These are phyloP conservation scores for Lolium perenne DNA, from an alignment of 176 grass and related monocot species.

Conservation along the genomic window DNA sequence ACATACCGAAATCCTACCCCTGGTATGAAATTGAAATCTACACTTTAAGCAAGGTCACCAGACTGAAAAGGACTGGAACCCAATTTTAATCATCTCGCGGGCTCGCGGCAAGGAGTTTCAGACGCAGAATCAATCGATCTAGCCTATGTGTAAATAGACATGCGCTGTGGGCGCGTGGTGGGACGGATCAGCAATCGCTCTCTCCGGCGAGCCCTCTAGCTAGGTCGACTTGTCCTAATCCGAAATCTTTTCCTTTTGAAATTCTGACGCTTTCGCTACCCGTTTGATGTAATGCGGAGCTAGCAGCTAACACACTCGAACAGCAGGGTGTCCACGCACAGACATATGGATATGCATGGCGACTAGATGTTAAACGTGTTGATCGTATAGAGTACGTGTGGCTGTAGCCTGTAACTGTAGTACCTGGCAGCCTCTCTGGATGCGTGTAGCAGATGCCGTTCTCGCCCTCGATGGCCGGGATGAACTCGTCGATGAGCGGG, in stretches of 20 bases:
- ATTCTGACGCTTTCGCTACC: not conserved
- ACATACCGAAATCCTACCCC: not conserved
- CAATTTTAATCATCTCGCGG: not conserved
- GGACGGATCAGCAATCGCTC: conserved; percentile 33
- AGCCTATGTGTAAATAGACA: not conserved
- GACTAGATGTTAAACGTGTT: conserved; percentile 9
- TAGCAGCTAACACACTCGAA: conserved; percentile 15
- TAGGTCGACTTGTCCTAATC: conserved; percentile 44
- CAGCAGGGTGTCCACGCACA: not conserved
- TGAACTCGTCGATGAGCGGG: conserved; percentile 97
- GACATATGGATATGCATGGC: not conserved
- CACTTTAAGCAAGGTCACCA: conserved; percentile 27
- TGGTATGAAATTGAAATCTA: too few species aligned
- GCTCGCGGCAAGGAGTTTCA: not conserved
- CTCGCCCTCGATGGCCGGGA: conserved; percentile 96
- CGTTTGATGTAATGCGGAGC: conserved; percentile 31
- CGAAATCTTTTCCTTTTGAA: conserved; percentile 28
- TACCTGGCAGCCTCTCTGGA: conserved; percentile 96
- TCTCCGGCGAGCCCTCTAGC: not conserved
- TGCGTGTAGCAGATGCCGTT: conserved; percentile 99
- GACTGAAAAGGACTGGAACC: conserved; percentile 38
- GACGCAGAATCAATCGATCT: conserved; percentile 1
- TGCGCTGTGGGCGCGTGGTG: not conserved
- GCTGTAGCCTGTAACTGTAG: not conserved
- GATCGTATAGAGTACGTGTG: not conserved